A percentile compares a stretch with the other conserved stretches of the same genome.
phyloP scores from a whole-genome alignment of 208 protist genomes.

The Strigomonas culicis region DNA sequence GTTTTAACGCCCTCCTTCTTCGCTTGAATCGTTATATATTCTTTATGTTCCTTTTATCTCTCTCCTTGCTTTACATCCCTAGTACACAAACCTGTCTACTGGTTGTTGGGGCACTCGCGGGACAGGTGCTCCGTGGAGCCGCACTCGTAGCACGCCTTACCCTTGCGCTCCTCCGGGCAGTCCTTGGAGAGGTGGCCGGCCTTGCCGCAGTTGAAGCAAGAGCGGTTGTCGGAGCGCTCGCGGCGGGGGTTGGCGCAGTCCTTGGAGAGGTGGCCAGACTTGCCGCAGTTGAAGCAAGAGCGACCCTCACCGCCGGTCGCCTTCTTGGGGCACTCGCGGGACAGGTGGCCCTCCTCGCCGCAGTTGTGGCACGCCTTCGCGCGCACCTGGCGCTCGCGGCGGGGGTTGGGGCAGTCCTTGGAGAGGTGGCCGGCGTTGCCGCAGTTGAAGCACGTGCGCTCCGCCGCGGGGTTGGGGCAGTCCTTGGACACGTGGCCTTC shows the following conservation, averaged over 20 bases:
- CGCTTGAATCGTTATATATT: no score
- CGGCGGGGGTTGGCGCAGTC: slow-evolving; percentile 49
- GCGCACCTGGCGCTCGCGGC: slow-evolving; percentile 24
- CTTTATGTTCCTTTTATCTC: no score
- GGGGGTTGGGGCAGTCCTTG: slow-evolving; percentile 53
- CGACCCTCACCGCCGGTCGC: slow-evolving; percentile 15
- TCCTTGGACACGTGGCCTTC: slow-evolving; percentile 50
- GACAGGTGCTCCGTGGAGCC: slow-evolving; percentile 53
- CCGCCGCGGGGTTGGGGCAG: slow-evolving; percentile 27
- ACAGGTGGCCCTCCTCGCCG: slow-evolving; percentile 67
- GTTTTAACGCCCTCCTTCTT: no score
- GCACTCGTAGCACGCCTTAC: slow-evolving; percentile 68
- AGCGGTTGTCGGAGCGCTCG: slow-evolving; percentile 17
- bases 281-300: slow-evolving; percentile 38
- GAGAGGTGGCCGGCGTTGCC: slow-evolving; percentile 54
- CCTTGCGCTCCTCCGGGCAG: slow-evolving; percentile 28
- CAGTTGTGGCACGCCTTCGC: slow-evolving; percentile 67
- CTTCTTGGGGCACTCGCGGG: slow-evolving; percentile 51
- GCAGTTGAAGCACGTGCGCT: slow-evolving; percentile 74
- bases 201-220: slow-evolving; percentile 63
- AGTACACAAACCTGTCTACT: background rate
- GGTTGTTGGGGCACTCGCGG: slow-evolving; percentile 51
- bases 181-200: slow-evolving; percentile 49
- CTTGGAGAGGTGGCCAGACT: slow-evolving; percentile 44
- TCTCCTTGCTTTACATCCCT: slow-evolving; percentile 1